Conservation (phyloP, 2,329 filamentous ascomycete genomes). For the Talaromyces marneffei region DNA sequence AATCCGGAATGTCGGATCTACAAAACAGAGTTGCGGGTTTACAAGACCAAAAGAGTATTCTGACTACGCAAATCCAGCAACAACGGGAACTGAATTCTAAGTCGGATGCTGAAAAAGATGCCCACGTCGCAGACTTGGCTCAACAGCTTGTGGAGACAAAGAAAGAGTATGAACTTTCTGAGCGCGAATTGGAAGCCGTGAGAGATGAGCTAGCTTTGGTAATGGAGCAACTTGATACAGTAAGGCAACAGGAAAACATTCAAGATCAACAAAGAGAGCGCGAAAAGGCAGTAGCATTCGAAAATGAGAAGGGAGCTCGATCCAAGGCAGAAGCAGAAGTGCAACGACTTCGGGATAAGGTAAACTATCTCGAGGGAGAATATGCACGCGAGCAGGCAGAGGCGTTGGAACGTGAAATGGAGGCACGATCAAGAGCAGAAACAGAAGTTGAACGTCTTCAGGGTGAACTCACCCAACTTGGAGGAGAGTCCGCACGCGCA, state of each 20-base stretch:
- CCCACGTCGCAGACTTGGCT: slow-evolving; percentile 41
- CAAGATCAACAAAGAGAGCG: slow-evolving; percentile 29
- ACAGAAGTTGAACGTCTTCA: slow-evolving; percentile 36
- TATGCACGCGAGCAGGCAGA: slow-evolving; percentile 53
- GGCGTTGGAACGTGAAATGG: slow-evolving; percentile 6
- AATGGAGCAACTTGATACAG: slow-evolving; percentile 40
- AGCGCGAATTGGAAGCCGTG: slow-evolving; percentile 34
- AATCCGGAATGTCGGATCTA: slow-evolving; percentile 69
- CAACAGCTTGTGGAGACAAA: slow-evolving; percentile 56
- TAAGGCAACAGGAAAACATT: slow-evolving; percentile 32
- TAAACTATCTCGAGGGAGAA: slow-evolving; percentile 53
- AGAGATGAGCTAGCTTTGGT: slow-evolving; percentile 38
- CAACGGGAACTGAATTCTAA: slow-evolving; percentile 89
- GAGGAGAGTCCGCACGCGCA: slow-evolving; percentile 59
- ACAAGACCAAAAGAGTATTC: slow-evolving; percentile 80
- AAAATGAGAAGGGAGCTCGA: slow-evolving; percentile 26
- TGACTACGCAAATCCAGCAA: slow-evolving; percentile 89
- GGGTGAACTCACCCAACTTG: slow-evolving; percentile 49
- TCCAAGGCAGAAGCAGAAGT: slow-evolving; percentile 29
- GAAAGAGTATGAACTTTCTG: slow-evolving; percentile 55
- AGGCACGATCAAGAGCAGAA: slow-evolving; percentile 20
- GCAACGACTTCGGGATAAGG: slow-evolving; percentile 42
- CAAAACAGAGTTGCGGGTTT: slow-evolving; percentile 70
- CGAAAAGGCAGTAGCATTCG: slow-evolving; percentile 25
- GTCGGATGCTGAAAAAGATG: slow-evolving; percentile 59